Evolutionary conservation across 2,329 filamentous ascomycete species (phyloP).

Genomic region (Hypoxylon sp.): DNA sequence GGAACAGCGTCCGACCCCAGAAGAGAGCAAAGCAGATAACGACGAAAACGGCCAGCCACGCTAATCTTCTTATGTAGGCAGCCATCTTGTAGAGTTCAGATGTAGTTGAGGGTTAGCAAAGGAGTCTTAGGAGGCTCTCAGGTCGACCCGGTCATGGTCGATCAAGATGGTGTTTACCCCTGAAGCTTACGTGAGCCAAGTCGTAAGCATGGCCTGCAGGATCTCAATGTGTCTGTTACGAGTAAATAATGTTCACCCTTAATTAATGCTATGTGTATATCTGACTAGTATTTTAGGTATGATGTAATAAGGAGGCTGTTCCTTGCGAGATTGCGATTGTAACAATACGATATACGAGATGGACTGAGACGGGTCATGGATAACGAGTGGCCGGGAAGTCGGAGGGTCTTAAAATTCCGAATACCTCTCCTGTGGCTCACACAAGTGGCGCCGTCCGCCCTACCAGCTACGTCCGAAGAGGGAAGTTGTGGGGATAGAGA

Average conservation of each 20-base stretch:
- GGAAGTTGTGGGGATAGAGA: slow-evolving; percentile 4
- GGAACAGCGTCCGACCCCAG: slow-evolving; percentile 33
- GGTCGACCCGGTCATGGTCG: slow-evolving; percentile 18
- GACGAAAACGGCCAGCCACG: slow-evolving; percentile 39
- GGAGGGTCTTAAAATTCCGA: slow-evolving; percentile 30
- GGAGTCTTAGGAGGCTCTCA: slow-evolving; percentile 17
- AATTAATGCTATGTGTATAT: slow-evolving; percentile 9
- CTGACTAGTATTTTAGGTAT: slow-evolving; percentile 1
- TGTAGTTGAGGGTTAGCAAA: slow-evolving; percentile 10
- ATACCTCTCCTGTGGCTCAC: slow-evolving; percentile 22
- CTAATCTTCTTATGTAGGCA: slow-evolving; percentile 28
- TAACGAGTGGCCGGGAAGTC: slow-evolving; percentile 19
- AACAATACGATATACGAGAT: slow-evolving; percentile 1
- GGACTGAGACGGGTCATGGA: neutral
- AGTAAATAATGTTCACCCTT: neutral
- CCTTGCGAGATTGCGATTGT: slow-evolving; percentile 4
- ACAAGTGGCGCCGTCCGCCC: slow-evolving; percentile 15
- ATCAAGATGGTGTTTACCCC: slow-evolving; percentile 16
- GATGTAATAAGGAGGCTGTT: slow-evolving; percentile 23
- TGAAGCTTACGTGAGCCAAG: slow-evolving; percentile 29
- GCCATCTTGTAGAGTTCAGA: slow-evolving; percentile 23
- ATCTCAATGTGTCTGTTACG: neutral
- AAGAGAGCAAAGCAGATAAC: slow-evolving; percentile 38
- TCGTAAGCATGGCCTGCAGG: neutral
- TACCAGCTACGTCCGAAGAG: no score